Evolutionary conservation across 805 yeast species (phyloP).

Genomic region (Starmerella apicola): DNA sequence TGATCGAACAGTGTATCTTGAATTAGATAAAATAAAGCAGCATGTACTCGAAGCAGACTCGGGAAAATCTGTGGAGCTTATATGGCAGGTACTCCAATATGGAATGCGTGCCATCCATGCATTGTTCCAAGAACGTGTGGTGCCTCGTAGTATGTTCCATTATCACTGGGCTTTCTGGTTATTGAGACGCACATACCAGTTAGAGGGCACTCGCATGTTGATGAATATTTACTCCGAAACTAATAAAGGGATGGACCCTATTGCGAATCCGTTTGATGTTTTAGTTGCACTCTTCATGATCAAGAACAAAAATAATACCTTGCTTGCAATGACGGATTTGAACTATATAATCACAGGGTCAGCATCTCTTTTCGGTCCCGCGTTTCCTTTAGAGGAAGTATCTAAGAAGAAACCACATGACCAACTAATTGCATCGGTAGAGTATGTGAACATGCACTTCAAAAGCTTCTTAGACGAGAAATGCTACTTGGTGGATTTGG

Average conservation of each 20-base stretch:
- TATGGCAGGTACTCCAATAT: constrained; percentile 10
- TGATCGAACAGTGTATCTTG: constrained; percentile 10
- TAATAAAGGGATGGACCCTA: constrained; percentile 15
- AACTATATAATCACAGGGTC: too few species aligned
- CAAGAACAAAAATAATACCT: constrained; percentile 6
- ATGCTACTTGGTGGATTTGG: constrained; percentile 15
- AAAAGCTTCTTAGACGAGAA: constrained; percentile 4
- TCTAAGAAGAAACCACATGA: too few species aligned
- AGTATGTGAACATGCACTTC: constrained; percentile 7
- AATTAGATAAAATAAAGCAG: constrained; percentile 16
- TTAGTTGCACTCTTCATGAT: constrained; percentile 13
- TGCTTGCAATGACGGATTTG: not conserved
- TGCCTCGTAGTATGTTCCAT: constrained; percentile 16
- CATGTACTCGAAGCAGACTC: constrained; percentile 17
- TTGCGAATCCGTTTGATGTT: constrained; percentile 16
- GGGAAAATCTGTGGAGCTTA: constrained; percentile 9
- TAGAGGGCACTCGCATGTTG: constrained; percentile 18
- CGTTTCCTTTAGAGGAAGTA: not conserved
- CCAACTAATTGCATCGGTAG: not conserved
- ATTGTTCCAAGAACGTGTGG: constrained; percentile 2
- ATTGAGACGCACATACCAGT: constrained; percentile 7
- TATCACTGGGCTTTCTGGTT: constrained; percentile 19
- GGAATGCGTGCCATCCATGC: constrained; percentile 12
- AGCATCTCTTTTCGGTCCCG: too few species aligned
- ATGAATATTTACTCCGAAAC: constrained; percentile 14